Conservation (phyloP, 2,329 filamentous ascomycete genomes). For the Arachnomyces sp. region DNA sequence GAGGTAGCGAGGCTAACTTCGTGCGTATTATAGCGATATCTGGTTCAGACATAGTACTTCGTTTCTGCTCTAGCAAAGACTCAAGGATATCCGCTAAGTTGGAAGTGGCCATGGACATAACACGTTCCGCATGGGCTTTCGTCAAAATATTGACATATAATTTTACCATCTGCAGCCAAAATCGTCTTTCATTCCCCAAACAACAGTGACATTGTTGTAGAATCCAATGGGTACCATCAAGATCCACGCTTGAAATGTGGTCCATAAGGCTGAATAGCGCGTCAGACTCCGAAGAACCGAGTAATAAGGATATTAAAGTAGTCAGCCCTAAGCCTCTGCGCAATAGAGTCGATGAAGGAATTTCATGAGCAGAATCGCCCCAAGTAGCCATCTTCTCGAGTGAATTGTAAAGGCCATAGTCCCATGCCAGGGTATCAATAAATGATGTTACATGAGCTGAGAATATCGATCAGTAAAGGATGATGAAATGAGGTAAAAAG, state of each 20-base stretch:
- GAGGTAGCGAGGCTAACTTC: too few species aligned
- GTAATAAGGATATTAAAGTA: conserved; percentile 17
- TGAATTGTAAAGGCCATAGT: conserved; percentile 22
- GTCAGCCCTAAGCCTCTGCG: conserved; percentile 29
- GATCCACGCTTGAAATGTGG: conserved; percentile 22
- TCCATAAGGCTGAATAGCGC: conserved; percentile 17
- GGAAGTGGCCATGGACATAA: conserved; percentile 23
- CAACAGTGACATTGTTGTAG: conserved; percentile 23
- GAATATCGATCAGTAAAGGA: too few species aligned
- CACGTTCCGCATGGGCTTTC: conserved; percentile 16
- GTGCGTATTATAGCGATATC: too few species aligned
- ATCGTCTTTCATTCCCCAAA: conserved; percentile 16
- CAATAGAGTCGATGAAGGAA: conserved; percentile 28
- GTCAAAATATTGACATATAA: conserved; percentile 27
- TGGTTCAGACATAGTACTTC: too few species aligned
- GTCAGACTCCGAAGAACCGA: conserved; percentile 9
- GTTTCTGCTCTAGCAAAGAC: too few species aligned
- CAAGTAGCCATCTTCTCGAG: conserved; percentile 21
- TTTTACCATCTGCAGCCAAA: conserved; percentile 17
- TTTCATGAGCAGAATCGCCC: conserved; percentile 21
- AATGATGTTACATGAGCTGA: conserved; percentile 16
- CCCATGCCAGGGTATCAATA: conserved; percentile 18
- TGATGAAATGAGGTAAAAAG: conserved; percentile 6
- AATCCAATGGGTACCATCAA: conserved; percentile 29
- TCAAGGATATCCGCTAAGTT: conserved; percentile 27